Evolutionary conservation across 176 grass and related monocot genomes (phyloP), one percentile per base, ranked within the genome.

Genomic region (Ensete glaucum): DNA sequence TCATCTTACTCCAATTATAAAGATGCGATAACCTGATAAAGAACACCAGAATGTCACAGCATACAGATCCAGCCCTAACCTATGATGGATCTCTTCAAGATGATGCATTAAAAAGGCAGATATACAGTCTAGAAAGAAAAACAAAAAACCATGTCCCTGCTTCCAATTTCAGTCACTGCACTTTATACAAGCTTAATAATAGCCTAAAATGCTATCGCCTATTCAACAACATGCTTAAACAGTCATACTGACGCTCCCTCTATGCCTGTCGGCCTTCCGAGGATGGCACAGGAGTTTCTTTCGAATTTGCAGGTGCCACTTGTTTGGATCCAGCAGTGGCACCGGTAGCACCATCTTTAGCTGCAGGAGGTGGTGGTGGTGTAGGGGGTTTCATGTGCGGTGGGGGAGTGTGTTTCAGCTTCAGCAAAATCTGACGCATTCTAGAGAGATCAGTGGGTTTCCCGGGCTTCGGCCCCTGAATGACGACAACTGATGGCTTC

Each of bases 381-480:
- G 94, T 86, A 2, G 85, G 53, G 19, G 53, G 83, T 67, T 87
- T 80, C 94, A 91, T 87, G 78, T 98, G 94, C 2, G 85, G 77
- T 1, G 90, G 94, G 0, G 86, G 88, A 62, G 83, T 75, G 64
- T 98, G 90, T 84, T 98, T 98, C 67, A 98, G 85, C 84, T 85
- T 91, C 76, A 88, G 75, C 54, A 98, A 76, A 71, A 93, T 87
- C 57, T 98, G 90, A 71, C 88, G 90, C 90, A 98, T 87, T 29
- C 90, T 87, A 6, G 90, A 85, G 49, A 98, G 84, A 43, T 98
- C 94, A 0, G 94, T 98, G 17, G 86, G 88, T 71, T 98, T 98
- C 87, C 94, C 94, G 17, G 90, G 94, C 65, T 93, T 98, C 1
- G 90, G 90, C 9, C 94, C 94, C 14, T 91, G 94, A 64, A 93